Conservation (phyloP, 2,329 filamentous ascomycete species). For the Paraconiothyrium brasiliense region DNA sequence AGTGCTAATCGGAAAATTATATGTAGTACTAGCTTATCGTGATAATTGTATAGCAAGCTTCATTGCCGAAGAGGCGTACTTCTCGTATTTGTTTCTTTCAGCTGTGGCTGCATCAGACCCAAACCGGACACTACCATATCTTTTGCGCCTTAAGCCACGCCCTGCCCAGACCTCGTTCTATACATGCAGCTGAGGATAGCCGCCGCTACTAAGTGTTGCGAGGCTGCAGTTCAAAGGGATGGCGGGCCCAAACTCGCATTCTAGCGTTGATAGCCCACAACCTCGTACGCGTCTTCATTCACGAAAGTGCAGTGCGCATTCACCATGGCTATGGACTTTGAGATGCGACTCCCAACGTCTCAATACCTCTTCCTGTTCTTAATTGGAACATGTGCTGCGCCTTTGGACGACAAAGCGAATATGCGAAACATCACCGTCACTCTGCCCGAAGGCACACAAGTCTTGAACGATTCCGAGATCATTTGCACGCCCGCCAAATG, state of each 20-base stretch:
- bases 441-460: conserved; percentile 1
- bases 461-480: conserved; percentile 1
- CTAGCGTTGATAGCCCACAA: neutral
- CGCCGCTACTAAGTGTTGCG: neutral
- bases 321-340: neutral
- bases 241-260: neutral
- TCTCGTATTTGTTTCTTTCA: conserved; percentile 11
- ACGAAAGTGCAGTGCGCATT: neutral
- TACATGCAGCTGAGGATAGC: conserved; percentile 7
- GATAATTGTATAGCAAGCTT: too few species aligned
- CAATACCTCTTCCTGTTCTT: neutral
- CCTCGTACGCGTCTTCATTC: neutral
- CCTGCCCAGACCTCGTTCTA: conserved; percentile 2
- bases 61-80: neutral
- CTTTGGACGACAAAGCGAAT: neutral
- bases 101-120: conserved; percentile 10
- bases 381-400: neutral
- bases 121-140: neutral
- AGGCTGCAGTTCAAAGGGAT: neutral
- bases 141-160: conserved; percentile 1
- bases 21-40: too few species aligned
- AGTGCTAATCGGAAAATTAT: too few species aligned
- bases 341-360: neutral
- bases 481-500: conserved; percentile 13
- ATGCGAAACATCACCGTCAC: conserved; percentile 11